Percentiles rank a stretch among this genome's conserved stretches.
Evolutionary conservation across 164 flowering plant genomes (phyloP).

Genomic region (Kalanchoe fedtschenkoi): DNA sequence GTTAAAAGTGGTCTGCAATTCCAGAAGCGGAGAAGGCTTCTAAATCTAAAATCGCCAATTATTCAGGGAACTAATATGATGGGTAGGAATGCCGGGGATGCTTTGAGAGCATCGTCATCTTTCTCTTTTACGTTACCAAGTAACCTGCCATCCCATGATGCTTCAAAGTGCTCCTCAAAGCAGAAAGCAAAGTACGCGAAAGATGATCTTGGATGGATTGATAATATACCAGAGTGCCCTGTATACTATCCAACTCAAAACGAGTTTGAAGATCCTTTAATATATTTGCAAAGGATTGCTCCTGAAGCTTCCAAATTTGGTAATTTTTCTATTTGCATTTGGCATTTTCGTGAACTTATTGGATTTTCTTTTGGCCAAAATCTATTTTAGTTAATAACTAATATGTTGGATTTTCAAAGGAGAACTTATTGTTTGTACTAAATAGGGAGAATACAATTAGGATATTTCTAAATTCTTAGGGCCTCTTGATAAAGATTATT

Average conservation of each 20-base stretch:
- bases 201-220: constrained; percentile 7
- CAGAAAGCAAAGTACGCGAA: constrained; percentile 2
- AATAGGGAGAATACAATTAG: background rate
- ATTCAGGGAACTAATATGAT: constrained; percentile 32
- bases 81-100: constrained; percentile 86
- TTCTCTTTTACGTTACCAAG: constrained; percentile 52
- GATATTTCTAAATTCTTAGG: background rate
- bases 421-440: background rate
- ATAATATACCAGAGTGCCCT: constrained; percentile 15
- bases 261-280: constrained; percentile 19
- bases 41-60: constrained; percentile 38
- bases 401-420: background rate
- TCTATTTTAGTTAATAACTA: background rate
- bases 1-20: constrained; percentile 53
- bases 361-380: background rate
- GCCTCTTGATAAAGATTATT: background rate
- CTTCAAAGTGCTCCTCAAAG: constrained; percentile 22
- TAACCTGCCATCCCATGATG: constrained; percentile 20
- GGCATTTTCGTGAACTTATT: background rate
- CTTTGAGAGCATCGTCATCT: constrained; percentile 57
- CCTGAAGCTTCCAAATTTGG: constrained; percentile 19
- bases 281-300: constrained; percentile 14
- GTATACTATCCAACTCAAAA: constrained; percentile 12
- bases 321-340: background rate
- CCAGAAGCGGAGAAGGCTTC: constrained; percentile 75